Percentiles rank a stretch among this genome's conserved stretches.
Evolutionary conservation across 768 basidiomycete genomes (phyloP).

Genomic region (Agaricus sinodeliciosus): DNA sequence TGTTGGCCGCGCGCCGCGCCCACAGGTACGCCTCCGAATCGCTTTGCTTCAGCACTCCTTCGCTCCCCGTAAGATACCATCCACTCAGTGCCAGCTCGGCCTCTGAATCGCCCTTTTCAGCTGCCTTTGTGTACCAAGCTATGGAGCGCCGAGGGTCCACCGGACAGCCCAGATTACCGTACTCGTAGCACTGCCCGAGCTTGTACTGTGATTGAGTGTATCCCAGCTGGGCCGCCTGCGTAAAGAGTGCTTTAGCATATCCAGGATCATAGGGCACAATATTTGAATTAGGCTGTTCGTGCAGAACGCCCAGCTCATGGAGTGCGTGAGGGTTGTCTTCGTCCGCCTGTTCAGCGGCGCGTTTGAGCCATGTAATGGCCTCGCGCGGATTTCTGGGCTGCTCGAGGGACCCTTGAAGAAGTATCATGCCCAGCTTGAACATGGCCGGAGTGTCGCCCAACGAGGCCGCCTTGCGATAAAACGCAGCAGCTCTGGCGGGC

Average conservation of each 20-base stretch:
- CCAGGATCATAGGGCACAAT: slow-evolving; percentile 74
- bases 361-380: slow-evolving; percentile 88
- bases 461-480: slow-evolving; percentile 95
- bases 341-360: slow-evolving; percentile 96
- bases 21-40: slow-evolving; percentile 99
- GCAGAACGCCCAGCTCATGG: slow-evolving; percentile 86
- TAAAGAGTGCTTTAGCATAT: slow-evolving; percentile 81
- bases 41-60: slow-evolving; percentile 94
- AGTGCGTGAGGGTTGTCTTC: slow-evolving; percentile 97
- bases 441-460: slow-evolving; percentile 96
- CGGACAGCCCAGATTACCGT: slow-evolving; percentile 80
- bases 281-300: slow-evolving; percentile 63
- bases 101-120: slow-evolving; percentile 92
- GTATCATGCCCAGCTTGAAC: slow-evolving; percentile 99
- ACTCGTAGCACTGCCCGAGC: slow-evolving; percentile 93
- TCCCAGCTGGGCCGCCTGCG: slow-evolving; percentile 87
- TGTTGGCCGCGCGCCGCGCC: slow-evolving; percentile 94
- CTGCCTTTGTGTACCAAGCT: slow-evolving; percentile 98
- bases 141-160: slow-evolving; percentile 93
- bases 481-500: slow-evolving; percentile 81
- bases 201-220: slow-evolving; percentile 94
- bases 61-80: slow-evolving; percentile 96
- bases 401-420: slow-evolving; percentile 77
- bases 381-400: slow-evolving; percentile 86
- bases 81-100: slow-evolving; percentile 95